Evolutionary conservation across 805 yeast species (phyloP).

Genomic region (Danielia reshetovae): DNA sequence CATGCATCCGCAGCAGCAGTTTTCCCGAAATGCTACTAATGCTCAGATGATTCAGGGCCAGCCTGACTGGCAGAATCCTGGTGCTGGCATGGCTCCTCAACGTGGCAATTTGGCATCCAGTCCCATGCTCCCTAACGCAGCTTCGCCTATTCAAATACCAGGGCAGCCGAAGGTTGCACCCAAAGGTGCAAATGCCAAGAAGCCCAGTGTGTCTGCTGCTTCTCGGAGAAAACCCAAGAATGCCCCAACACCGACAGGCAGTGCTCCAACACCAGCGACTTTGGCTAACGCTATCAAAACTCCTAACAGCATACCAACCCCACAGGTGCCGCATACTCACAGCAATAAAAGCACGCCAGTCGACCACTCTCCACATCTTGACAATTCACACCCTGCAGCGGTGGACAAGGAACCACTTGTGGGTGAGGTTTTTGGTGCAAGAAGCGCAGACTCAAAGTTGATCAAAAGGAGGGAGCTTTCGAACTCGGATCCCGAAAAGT

Average conservation of each 20-base stretch:
- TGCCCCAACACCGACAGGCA: constrained; percentile 30
- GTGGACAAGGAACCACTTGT: constrained; percentile 9
- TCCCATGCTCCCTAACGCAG: constrained; percentile 9
- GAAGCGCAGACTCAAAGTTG: constrained; percentile 38
- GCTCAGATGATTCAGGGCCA: constrained; percentile 1
- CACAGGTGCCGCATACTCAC: constrained; percentile 33
- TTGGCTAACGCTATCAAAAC: constrained; percentile 39
- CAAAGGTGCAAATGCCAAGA: constrained; percentile 14
- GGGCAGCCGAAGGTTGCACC: constrained; percentile 20
- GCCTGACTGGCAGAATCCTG: constrained; percentile 3
- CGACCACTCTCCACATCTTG: constrained; percentile 30
- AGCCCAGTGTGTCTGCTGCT: constrained; percentile 3
- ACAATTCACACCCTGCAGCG: constrained; percentile 1
- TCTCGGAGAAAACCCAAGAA: constrained; percentile 13
- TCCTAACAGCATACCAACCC: constrained; percentile 41
- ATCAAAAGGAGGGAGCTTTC: constrained; percentile 46
- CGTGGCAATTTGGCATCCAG: constrained; percentile 8
- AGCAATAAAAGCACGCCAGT: constrained; percentile 41
- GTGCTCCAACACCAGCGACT: constrained; percentile 36
- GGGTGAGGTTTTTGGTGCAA: constrained; percentile 21
- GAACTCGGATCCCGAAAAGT: constrained; percentile 42
- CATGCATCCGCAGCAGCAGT: constrained; percentile 11
- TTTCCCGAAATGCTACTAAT: constrained; percentile 2
- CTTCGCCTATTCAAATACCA: constrained; percentile 6
- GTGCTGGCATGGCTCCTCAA: neutral